phyloP scores from a whole-genome alignment of 306 rosid genomes.

The Cucumis melo region DNA sequence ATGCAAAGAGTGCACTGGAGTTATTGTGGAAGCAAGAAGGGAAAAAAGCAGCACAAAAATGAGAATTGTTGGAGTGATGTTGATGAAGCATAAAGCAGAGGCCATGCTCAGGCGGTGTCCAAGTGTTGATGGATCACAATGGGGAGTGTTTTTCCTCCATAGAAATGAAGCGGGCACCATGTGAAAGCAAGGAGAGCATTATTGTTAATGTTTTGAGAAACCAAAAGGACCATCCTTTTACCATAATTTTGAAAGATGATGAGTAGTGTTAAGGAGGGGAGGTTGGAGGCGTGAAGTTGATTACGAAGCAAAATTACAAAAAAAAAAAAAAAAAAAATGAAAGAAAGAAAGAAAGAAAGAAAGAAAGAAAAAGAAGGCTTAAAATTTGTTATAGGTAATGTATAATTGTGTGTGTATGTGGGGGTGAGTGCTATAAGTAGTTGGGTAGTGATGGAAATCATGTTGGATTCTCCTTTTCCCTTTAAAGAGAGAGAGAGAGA shows the following conservation, averaged over 20 bases:
- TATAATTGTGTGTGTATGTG: constrained; percentile 10
- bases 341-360: too few species aligned
- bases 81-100: constrained; percentile 12
- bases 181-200: neutral
- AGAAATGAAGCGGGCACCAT: constrained; percentile 23
- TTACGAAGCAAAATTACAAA: too few species aligned
- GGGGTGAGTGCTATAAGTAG: constrained; percentile 41
- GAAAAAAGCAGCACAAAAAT: neutral
- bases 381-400: neutral
- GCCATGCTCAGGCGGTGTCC: constrained; percentile 34
- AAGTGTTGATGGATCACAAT: constrained; percentile 14
- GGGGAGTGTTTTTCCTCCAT: constrained; percentile 15
- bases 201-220: neutral
- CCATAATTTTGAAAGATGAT: constrained; percentile 6
- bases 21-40: neutral
- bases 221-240: neutral
- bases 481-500: neutral
- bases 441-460: constrained; percentile 51
- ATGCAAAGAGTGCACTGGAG: neutral
- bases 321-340: too few species aligned
- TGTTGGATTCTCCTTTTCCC: constrained; percentile 16
- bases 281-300: too few species aligned
- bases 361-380: neutral
- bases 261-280: too few species aligned
- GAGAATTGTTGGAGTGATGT: neutral